Conservation (phyloP, 1,139 yeast species). For the Sugiyamaella paludigena region DNA sequence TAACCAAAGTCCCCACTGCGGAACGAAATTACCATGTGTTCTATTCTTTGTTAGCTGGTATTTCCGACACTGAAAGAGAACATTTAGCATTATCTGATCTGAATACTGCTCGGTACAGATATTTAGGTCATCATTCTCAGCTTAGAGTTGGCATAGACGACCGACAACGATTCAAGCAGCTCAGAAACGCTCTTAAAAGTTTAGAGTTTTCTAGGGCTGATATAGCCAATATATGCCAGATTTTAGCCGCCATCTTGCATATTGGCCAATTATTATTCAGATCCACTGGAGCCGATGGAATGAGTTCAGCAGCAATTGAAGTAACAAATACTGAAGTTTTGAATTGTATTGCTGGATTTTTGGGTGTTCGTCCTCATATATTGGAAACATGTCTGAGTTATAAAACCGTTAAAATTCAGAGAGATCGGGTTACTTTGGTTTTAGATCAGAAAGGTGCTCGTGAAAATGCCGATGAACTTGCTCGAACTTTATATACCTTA, state of each 20-base stretch:
- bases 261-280: slow-evolving; percentile 42
- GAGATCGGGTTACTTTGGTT: slow-evolving; percentile 43
- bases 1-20: slow-evolving; percentile 42
- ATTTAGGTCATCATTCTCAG: slow-evolving; percentile 44
- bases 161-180: slow-evolving; percentile 37
- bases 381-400: slow-evolving; percentile 40
- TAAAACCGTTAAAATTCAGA: slow-evolving; percentile 40
- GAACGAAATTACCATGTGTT: slow-evolving; percentile 45
- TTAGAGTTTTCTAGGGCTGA: slow-evolving; percentile 42
- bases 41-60: slow-evolving; percentile 42
- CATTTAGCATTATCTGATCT: slow-evolving; percentile 38
- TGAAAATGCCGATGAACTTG: slow-evolving; percentile 44
- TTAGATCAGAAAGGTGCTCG: slow-evolving; percentile 44
- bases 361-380: slow-evolving; percentile 42
- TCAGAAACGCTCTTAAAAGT: slow-evolving; percentile 38
- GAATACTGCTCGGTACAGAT: slow-evolving; percentile 36
- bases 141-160: slow-evolving; percentile 42
- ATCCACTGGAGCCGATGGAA: slow-evolving; percentile 37
- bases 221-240: slow-evolving; percentile 44
- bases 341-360: slow-evolving; percentile 39
- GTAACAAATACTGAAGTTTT: slow-evolving; percentile 39
- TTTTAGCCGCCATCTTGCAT: slow-evolving; percentile 45
- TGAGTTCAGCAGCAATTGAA: slow-evolving; percentile 40
- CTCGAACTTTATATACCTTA: slow-evolving; percentile 43
- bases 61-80: slow-evolving; percentile 39